Conservation (phyloP, 768 basidiomycete species). For the Rhizopogon vinicolor region DNA sequence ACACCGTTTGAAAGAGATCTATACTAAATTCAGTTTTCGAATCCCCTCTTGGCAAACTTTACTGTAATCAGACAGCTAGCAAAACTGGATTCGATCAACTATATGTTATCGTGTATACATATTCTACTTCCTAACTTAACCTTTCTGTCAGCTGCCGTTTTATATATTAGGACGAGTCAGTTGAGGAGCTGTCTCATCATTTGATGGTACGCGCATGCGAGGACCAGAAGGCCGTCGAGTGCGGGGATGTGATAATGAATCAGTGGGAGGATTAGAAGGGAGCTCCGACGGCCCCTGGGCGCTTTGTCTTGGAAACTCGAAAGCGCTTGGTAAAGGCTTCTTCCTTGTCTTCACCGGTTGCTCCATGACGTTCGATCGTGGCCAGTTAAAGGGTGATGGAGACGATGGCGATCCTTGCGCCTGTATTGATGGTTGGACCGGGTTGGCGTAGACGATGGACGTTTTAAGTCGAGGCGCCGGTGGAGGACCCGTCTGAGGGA, state of each 20-base stretch:
- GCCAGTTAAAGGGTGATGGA: conserved; percentile 53
- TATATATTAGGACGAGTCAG: background rate
- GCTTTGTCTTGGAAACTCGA: conserved; percentile 17
- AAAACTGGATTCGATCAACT: background rate
- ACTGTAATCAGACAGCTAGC: background rate
- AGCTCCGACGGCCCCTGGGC: conserved; percentile 6
- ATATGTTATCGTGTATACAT: background rate
- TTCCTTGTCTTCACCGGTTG: conserved; percentile 15
- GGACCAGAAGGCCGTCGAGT: conserved; percentile 30
- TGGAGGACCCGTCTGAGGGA: conserved; percentile 5
- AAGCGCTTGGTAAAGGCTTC: conserved; percentile 11
- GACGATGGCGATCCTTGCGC: conserved; percentile 19
- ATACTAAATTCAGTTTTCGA: background rate
- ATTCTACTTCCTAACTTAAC: background rate
- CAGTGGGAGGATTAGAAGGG: background rate
- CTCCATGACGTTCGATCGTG: conserved; percentile 35
- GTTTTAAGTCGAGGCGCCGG: conserved; percentile 10
- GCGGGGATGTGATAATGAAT: conserved; percentile 15
- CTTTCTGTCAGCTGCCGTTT: too few species aligned
- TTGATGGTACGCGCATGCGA: conserved; percentile 16
- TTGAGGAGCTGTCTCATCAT: conserved; percentile 4
- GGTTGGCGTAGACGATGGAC: conserved; percentile 29
- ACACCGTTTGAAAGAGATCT: background rate
- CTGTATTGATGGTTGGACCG: conserved; percentile 19
- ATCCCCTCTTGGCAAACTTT: background rate